Evolutionary conservation across 257 asterid genomes (phyloP).

Genomic region (Solanum arcanum): DNA sequence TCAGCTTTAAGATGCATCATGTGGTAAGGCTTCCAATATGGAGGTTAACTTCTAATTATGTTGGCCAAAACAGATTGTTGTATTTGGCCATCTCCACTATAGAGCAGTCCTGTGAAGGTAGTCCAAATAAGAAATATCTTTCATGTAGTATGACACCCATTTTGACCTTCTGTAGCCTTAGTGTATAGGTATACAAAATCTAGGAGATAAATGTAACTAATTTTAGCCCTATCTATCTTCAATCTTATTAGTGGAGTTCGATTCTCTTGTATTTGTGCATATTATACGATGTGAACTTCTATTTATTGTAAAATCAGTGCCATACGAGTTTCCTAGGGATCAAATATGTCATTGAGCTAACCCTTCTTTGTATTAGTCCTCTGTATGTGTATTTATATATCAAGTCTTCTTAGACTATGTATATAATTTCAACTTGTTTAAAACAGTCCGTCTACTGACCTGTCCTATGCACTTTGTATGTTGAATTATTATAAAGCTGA

Average conservation of each 20-base stretch:
- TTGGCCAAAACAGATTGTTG: neutral
- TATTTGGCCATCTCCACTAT: neutral
- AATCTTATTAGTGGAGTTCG: neutral
- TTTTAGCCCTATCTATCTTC: neutral
- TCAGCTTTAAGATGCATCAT: neutral
- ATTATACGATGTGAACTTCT: neutral
- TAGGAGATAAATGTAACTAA: neutral
- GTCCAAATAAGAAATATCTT: neutral
- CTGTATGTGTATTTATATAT: neutral
- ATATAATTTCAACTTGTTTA: neutral
- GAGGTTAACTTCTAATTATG: neutral
- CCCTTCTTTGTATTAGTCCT: neutral
- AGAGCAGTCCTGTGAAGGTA: neutral
- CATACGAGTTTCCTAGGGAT: neutral
- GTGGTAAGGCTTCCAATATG: neutral
- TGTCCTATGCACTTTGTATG: neutral
- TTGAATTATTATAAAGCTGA: neutral
- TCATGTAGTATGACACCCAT: neutral
- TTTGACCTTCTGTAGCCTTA: neutral
- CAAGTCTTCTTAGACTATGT: neutral
- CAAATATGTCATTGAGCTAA: neutral
- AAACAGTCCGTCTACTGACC: neutral
- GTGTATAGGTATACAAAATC: neutral
- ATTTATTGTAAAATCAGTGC: neutral
- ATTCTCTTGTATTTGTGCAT: neutral